Evolutionary conservation across 2,329 filamentous ascomycete genomes (phyloP), one percentile per base, ranked within the genome.

Genomic region (Colletotrichum eremochloae): DNA sequence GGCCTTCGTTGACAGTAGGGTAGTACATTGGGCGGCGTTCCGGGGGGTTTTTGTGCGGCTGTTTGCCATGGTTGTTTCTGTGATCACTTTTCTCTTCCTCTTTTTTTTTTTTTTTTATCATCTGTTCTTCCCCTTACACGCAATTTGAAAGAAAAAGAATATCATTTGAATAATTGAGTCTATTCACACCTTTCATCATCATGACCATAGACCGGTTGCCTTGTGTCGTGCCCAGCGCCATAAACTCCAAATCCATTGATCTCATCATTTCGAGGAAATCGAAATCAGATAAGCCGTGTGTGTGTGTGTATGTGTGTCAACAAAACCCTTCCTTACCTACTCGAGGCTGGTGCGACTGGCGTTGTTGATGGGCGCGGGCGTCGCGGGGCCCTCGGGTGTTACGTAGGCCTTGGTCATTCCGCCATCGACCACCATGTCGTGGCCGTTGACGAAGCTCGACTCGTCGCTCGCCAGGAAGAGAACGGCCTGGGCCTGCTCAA

Each of bases 331-430:
- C 24, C 24, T 24, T 24, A 24, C 24, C 24, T 67, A 73, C 36
- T 73, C 46, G 42, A 73, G 67, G 48, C 40, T 73, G 42, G 61
- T 56, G 46, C 56, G 67, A 58, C 67, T 72, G n/a, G 89, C 89
- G 76, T 91, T 91, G 82, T 91, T 93, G 74, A 82, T 80, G 4
- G 91, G 91, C 6, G 87, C 86, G 14, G 84, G 76, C 0, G 84
- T 76, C 11, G 89, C 79, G 18, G 88, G 84, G 4, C 91, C 91
- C 82, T 92, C 90, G 2, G 91, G 84, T 1, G 91, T 93, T 38
- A 93, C 90, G 82, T 98, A 98, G 56, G 95, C 94, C 87, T 93
- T 97, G 78, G 91, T 96, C 94, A 99, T 94, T 72, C 96, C 96
- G 71, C 96, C 96, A 78, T 99, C 96, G 36, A 98, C 95, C 5